Evolutionary conservation across 306 rosid species (phyloP), one percentile per base, ranked within the genome.

Genomic region (Casuarina cunninghamiana): DNA sequence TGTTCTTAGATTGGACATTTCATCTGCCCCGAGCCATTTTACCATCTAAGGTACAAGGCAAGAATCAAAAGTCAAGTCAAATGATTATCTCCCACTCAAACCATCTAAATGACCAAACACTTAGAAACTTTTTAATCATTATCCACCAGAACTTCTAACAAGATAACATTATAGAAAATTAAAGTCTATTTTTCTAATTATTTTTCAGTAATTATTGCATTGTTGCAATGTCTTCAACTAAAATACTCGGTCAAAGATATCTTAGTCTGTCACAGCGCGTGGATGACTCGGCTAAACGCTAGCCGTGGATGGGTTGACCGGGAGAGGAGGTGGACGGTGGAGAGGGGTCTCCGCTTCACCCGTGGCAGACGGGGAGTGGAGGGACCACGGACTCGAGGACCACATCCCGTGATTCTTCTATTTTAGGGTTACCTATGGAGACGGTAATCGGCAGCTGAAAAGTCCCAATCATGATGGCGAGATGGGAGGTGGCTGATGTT

Each of bases 381-480:
- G 5, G 21, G 2, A 2, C 62, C 13, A 77, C 1, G 5, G 78
- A 51, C 62, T 6, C 35, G 4, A 1, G 32, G 32, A 26, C 32
- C 32, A 26, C 32, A 26, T 26, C 32, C 32, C 32, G 2, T 6
- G 62, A 37, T 51, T 37, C 65, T 80, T 62, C 35, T 53, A 32
- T 42, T 42, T 15, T 54, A 35, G 70, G 5, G 15, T 50, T 16
- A 72, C 2, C 10, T 69, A 75, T 15, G 73, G 49, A 19, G 90
- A 91, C 84, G 96, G 93, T 48, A 78, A 73, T 73, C 61, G 81
- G 82, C 89, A 67, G 89, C 89, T 0, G 53, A 8, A 68, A 76
- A 74, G 82, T 80, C 84, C 72, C 72, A 39, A 74, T 88, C 86
- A 71, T 2, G 77, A 41, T 0, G 85, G 82, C 82, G 81, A 75